These are phyloP conservation scores for Eremothecium cymbalariae DNA, from an alignment of 1,139 yeast genomes.

Conservation along the genomic window DNA sequence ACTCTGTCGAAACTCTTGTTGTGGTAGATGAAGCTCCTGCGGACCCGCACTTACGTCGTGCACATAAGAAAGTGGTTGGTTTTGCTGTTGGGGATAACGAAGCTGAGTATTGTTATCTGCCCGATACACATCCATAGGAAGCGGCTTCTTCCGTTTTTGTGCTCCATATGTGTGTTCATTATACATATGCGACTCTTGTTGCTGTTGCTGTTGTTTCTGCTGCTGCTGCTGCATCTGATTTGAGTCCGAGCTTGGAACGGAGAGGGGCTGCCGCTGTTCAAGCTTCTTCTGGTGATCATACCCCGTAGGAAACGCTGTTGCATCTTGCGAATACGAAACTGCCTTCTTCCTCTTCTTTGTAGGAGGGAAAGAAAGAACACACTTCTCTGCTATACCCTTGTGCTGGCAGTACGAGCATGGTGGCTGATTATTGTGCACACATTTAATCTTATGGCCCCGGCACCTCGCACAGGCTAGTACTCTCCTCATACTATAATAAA, in stretches of 20 bases:
- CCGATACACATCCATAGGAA: not conserved
- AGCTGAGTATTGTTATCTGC: no score
- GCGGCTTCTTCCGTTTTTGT: not conserved
- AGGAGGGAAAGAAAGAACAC: conserved; percentile 11
- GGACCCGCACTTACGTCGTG: no score
- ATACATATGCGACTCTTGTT: not conserved
- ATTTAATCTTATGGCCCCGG: conserved; percentile 13
- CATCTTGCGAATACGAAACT: not conserved
- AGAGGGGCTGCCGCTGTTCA: conserved; percentile 1
- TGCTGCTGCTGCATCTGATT: not conserved
- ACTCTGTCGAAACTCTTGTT: no score
- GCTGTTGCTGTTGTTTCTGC: not conserved
- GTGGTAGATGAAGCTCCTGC: no score
- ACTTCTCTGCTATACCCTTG: conserved; percentile 12
- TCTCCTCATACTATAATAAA: conserved; percentile 9
- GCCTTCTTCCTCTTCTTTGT: conserved; percentile 8
- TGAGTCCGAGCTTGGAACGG: not conserved
- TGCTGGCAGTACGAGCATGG: conserved; percentile 13
- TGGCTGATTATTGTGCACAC: conserved; percentile 11
- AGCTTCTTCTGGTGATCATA: conserved; percentile 1
- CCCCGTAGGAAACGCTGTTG: not conserved
- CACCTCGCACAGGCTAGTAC: conserved; percentile 13
- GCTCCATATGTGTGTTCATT: not conserved
- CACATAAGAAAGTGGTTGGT: no score
- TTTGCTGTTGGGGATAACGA: no score